phyloP scores from a whole-genome alignment of 768 basidiomycete species.

The Leccinum subtestaceum region DNA sequence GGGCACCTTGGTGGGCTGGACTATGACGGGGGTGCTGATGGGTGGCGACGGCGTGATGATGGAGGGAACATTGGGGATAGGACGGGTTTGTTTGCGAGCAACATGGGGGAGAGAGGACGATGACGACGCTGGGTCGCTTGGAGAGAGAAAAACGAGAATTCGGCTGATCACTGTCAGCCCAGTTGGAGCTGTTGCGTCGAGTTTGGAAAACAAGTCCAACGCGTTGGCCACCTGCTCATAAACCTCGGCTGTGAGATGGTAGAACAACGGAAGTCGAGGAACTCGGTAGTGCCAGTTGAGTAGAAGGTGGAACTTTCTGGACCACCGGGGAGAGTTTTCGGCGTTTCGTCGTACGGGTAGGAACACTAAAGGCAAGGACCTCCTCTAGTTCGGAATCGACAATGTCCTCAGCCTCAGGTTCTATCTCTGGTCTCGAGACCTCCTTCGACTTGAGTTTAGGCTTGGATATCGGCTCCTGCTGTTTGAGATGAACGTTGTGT shows the following conservation, averaged over 20 bases:
- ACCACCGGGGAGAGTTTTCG: constrained; percentile 20
- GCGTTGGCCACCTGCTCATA: no score
- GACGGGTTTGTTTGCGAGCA: constrained; percentile 41
- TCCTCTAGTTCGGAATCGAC: constrained; percentile 40
- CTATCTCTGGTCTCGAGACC: constrained; percentile 20
- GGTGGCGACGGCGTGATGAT: constrained; percentile 55
- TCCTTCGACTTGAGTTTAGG: constrained; percentile 29
- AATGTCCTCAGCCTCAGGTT: constrained; percentile 11
- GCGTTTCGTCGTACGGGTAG: constrained; percentile 29
- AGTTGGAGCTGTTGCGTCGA: constrained; percentile 24
- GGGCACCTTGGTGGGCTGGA: constrained; percentile 70
- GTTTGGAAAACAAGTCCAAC: no score
- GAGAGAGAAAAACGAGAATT: constrained; percentile 24
- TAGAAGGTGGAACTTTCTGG: constrained; percentile 12
- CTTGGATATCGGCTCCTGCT: constrained; percentile 22
- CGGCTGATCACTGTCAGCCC: constrained; percentile 31
- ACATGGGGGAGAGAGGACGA: constrained; percentile 27
- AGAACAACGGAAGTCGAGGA: constrained; percentile 30
- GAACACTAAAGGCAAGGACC: constrained; percentile 45
- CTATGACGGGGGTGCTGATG: constrained; percentile 67
- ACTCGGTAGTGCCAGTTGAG: constrained; percentile 41
- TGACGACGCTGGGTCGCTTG: not conserved
- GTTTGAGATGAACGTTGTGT: constrained; percentile 23
- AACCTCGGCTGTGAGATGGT: constrained; percentile 14
- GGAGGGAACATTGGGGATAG: constrained; percentile 30